Conservation (phyloP, 164 flowering plant species). For the Pachysandra terminalis region DNA sequence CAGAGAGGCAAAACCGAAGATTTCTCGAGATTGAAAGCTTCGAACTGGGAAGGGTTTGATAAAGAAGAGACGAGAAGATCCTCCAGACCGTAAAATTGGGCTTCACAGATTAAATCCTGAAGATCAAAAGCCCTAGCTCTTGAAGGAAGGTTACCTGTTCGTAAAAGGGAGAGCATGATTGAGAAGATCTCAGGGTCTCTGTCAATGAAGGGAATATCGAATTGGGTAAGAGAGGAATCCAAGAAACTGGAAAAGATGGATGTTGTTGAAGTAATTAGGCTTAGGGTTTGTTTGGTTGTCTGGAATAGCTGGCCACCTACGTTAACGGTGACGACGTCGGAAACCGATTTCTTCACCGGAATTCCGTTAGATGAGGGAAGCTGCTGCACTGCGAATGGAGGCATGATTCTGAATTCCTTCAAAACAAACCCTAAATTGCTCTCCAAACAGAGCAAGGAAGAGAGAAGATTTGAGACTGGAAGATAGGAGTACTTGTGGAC, state of each 20-base stretch:
- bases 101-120: slow-evolving; percentile 66
- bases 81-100: slow-evolving; percentile 68
- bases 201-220: slow-evolving; percentile 57
- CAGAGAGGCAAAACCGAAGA: slow-evolving; percentile 51
- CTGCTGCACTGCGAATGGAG: slow-evolving; percentile 28
- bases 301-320: slow-evolving; percentile 96
- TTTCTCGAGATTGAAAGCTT: slow-evolving; percentile 70
- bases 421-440: no score
- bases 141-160: slow-evolving; percentile 83
- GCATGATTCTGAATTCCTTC: slow-evolving; percentile 22
- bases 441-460: background rate
- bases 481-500: no score
- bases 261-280: slow-evolving; percentile 58
- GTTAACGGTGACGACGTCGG: slow-evolving; percentile 61
- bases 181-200: slow-evolving; percentile 36
- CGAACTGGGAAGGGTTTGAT: slow-evolving; percentile 74
- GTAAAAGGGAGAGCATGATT: slow-evolving; percentile 64
- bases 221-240: slow-evolving; percentile 2
- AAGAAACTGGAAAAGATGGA: slow-evolving; percentile 52
- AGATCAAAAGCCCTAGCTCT: slow-evolving; percentile 61
- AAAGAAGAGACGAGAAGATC: slow-evolving; percentile 42
- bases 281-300: slow-evolving; percentile 80
- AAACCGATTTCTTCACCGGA: slow-evolving; percentile 23
- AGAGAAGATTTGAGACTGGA: background rate
- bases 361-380: slow-evolving; percentile 14